Evolutionary conservation across 306 rosid species (phyloP).

Genomic region (Trifolium dubium): DNA sequence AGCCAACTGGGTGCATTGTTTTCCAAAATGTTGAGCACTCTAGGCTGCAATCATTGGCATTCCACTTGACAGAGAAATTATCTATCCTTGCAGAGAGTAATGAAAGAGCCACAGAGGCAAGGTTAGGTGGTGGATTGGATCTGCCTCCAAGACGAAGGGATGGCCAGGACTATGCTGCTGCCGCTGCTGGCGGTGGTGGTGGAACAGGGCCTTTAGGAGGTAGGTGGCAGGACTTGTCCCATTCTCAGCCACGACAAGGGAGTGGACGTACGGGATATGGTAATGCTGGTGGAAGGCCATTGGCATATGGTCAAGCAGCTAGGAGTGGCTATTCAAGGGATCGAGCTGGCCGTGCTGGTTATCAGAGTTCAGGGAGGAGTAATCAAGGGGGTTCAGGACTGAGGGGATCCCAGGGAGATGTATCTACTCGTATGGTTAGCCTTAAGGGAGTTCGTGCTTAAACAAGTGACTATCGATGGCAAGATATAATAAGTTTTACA

Average conservation of each 20-base stretch:
- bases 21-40: constrained; percentile 65
- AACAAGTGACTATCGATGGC: not conserved
- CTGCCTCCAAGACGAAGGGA: constrained; percentile 82
- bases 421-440: constrained; percentile 81
- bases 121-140: constrained; percentile 84
- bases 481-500: not conserved
- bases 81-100: constrained; percentile 83
- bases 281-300: constrained; percentile 51
- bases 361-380: constrained; percentile 69
- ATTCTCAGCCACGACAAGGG: constrained; percentile 72
- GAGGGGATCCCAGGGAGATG: constrained; percentile 71
- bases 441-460: constrained; percentile 69
- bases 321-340: constrained; percentile 55
- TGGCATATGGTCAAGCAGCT: constrained; percentile 51
- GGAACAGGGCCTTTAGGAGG: constrained; percentile 42
- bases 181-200: constrained; percentile 51
- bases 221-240: constrained; percentile 82
- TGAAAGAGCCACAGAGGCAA: constrained; percentile 85
- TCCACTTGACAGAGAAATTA: constrained; percentile 83
- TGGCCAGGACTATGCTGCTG: constrained; percentile 72
- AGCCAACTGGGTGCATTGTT: constrained; percentile 62
- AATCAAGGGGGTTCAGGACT: constrained; percentile 50
- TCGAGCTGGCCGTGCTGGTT: constrained; percentile 49
- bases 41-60: constrained; percentile 78
- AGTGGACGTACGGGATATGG: constrained; percentile 72